A percentile compares a stretch with the other conserved stretches of the same genome.
Evolutionary conservation across 106 monocot species (phyloP).

Genomic region (Dactylorhiza incarnata): DNA sequence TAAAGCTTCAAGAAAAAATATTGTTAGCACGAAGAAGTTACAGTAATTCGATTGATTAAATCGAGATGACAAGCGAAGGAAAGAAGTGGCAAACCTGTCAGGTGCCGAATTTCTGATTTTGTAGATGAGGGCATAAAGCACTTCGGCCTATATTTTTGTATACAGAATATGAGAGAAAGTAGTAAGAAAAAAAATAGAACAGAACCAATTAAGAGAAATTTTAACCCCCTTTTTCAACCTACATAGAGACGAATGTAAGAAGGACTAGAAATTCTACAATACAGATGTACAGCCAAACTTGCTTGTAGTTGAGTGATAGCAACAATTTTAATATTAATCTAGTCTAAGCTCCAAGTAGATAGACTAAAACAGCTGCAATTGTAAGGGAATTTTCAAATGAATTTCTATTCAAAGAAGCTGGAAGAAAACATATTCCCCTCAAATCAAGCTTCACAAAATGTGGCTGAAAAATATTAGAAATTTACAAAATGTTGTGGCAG

Average conservation of each 20-base stretch:
- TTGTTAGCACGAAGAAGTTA: neutral
- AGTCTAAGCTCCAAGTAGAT: neutral
- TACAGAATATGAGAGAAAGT: slow-evolving; percentile 1
- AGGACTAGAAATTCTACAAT: neutral
- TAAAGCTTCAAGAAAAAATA: neutral
- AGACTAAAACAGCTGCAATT: neutral
- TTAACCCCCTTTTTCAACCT: neutral
- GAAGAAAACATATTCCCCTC: neutral
- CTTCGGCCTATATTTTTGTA: slow-evolving; percentile 67
- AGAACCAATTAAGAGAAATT: neutral
- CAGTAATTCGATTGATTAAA: neutral
- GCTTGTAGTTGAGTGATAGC: neutral
- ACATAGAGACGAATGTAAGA: neutral
- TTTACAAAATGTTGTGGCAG: too few species aligned
- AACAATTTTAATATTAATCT: neutral
- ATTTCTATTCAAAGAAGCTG: neutral
- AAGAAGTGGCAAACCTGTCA: slow-evolving; percentile 44
- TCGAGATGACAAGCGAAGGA: neutral
- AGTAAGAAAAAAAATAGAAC: neutral
- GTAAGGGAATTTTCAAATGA: neutral
- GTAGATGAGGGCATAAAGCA: slow-evolving; percentile 78
- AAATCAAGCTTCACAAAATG: slow-evolving; percentile 1
- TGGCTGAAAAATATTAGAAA: too few species aligned
- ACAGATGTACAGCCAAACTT: neutral
- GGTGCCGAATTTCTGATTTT: slow-evolving; percentile 58